Evolutionary conservation across 495 filamentous ascomycete genomes (phyloP), one percentile per base, ranked within the genome.

Genomic region (Neurospora sp.): DNA sequence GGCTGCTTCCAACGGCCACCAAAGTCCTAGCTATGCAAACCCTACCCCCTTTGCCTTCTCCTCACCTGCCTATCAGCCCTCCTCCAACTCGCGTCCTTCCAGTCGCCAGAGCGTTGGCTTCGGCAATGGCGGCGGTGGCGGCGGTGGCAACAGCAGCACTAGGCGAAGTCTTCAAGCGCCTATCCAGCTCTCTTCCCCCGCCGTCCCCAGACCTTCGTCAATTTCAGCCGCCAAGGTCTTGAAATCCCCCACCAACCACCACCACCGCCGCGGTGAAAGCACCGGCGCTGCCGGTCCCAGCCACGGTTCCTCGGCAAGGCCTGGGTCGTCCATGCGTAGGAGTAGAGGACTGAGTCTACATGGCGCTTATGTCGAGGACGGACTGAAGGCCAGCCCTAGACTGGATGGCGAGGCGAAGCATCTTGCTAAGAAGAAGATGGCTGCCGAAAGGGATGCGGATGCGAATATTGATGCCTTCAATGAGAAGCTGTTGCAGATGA

Each of bases 381-480:
- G 81, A 1, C 76, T 82, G 28, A 72, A 78, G 28, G 81, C 80
- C 21, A 85, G 81, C 70, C 85, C 84, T 31, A 77, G 84, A n/a
- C 75, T 86, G 13, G 81, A 82, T 71, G 79, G 82, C 45, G 92
- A 97, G 76, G 90, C 91, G 15, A 89, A 90, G 76, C 84, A 86
- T 59, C 86, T 92, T 74, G 89, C 92, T 24, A 90, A 90, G 21
- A 85, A 88, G 76, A 88, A 89, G 73, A 84, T 88, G 28, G 88
- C 88, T 43, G 90, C 90, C 34, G 94, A 97, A 75, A 85, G 89
- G 66, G 93, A 96, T 76, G 89, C 91, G 21, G 94, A 98, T 76
- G 88, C 89, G 54, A 90, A 90, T 71, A 87, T 99, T 71, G 88
- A 88, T 71, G 88, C 90, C 28, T 88, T 98, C 80, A 96, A 95